phyloP scores from a whole-genome alignment of 1,284 basidiomycete species.

The Pseudozyma sp. region DNA sequence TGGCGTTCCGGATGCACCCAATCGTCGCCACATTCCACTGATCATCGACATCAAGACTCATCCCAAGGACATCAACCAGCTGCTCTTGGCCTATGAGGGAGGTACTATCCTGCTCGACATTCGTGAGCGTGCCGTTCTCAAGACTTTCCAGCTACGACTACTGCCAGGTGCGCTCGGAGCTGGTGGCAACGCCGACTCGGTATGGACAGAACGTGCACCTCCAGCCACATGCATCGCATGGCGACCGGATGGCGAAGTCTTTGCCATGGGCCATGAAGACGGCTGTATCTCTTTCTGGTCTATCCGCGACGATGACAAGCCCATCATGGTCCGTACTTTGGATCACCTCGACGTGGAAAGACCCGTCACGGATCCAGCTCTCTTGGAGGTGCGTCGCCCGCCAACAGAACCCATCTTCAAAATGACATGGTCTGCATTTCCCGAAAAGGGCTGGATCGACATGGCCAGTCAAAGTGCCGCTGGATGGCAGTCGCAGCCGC shows the following conservation, averaged over 20 bases:
- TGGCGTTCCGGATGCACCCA: slow-evolving; percentile 73
- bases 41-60: slow-evolving; percentile 72
- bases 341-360: slow-evolving; percentile 60
- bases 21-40: slow-evolving; percentile 68
- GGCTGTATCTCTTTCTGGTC: slow-evolving; percentile 89
- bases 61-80: slow-evolving; percentile 81
- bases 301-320: slow-evolving; percentile 81
- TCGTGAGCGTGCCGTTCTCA: slow-evolving; percentile 53
- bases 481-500: slow-evolving; percentile 38
- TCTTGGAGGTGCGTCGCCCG: slow-evolving; percentile 24
- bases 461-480: slow-evolving; percentile 50
- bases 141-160: slow-evolving; percentile 58
- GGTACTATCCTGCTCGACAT: slow-evolving; percentile 64
- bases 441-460: slow-evolving; percentile 58
- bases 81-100: slow-evolving; percentile 86
- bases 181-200: slow-evolving; percentile 72
- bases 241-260: slow-evolving; percentile 73
- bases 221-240: slow-evolving; percentile 80
- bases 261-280: slow-evolving; percentile 80
- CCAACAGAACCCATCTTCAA: slow-evolving; percentile 84
- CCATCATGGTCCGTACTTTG: slow-evolving; percentile 77
- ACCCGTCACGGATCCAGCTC: slow-evolving; percentile 26
- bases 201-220: slow-evolving; percentile 77
- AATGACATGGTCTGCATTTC: slow-evolving; percentile 76
- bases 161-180: slow-evolving; percentile 62